These are phyloP conservation scores for Phytopythium chamaehyphon DNA, from an alignment of 352 stramenopile species.

Conservation along the genomic window DNA sequence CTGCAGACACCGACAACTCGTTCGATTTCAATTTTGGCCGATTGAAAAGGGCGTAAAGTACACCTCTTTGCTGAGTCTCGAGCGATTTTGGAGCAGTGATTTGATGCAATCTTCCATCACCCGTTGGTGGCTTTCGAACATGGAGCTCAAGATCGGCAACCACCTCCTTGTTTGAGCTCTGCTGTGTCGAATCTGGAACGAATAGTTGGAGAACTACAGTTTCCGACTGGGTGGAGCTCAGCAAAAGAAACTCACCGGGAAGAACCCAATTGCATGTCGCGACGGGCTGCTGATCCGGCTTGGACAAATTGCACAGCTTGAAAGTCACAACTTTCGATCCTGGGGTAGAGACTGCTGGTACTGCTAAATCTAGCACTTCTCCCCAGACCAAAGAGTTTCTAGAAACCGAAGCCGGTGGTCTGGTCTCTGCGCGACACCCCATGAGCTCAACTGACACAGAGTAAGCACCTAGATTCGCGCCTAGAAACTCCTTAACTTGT, in stretches of 20 bases:
- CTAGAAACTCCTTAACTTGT: constrained; percentile 8
- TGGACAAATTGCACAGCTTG: neutral
- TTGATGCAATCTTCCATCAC: neutral
- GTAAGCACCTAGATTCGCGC: constrained; percentile 5
- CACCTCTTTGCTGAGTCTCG: neutral
- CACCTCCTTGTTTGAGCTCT: neutral
- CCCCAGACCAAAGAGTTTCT: neutral
- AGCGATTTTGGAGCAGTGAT: too few species aligned
- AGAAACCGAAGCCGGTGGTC: constrained; percentile 8
- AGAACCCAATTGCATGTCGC: neutral
- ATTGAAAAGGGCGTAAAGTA: neutral
- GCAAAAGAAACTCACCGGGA: neutral
- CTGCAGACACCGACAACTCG: neutral
- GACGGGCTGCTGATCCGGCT: neutral
- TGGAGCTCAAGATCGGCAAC: neutral
- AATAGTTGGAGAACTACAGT: constrained; percentile 1
- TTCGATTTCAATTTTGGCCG: neutral
- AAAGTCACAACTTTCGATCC: neutral
- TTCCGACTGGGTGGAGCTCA: neutral
- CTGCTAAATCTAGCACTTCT: neutral
- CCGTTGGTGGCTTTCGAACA: neutral
- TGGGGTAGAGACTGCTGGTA: neutral
- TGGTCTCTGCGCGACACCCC: constrained; percentile 20
- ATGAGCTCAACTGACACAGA: constrained; percentile 13
- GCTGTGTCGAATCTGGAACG: constrained; percentile 1